Conservation (phyloP, 2,329 filamentous ascomycete genomes). For the Colletotrichum ledebouriae region DNA sequence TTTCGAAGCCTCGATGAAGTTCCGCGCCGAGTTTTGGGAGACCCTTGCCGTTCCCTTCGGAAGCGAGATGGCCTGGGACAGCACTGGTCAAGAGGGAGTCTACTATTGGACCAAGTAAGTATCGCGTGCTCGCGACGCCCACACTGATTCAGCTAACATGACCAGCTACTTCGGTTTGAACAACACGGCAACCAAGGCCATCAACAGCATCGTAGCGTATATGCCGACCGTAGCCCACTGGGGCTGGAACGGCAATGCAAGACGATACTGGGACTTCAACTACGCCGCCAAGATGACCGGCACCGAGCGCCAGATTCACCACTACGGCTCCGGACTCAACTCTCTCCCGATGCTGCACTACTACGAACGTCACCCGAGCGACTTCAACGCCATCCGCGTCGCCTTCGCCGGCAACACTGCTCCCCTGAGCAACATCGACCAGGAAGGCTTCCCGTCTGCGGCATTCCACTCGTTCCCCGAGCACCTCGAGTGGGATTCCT, state of each 20-base stretch:
- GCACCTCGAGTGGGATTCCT: slow-evolving; percentile 67
- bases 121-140: too few relatives aligned
- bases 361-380: slow-evolving; percentile 60
- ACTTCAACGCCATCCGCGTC: slow-evolving; percentile 65
- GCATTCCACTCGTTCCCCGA: slow-evolving; percentile 71
- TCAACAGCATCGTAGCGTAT: slow-evolving; percentile 68
- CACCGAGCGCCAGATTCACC: slow-evolving; percentile 68
- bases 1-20: slow-evolving; percentile 60
- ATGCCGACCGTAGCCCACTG: slow-evolving; percentile 71
- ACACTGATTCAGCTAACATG: background rate
- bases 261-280: slow-evolving; percentile 69
- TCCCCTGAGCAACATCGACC: slow-evolving; percentile 67
- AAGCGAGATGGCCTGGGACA: slow-evolving; percentile 74
- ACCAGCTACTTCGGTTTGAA: slow-evolving; percentile 62
- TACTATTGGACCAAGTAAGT: slow-evolving; percentile 68
- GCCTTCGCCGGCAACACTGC: slow-evolving; percentile 68
- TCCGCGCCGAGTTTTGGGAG: slow-evolving; percentile 64
- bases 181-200: slow-evolving; percentile 60
- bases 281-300: slow-evolving; percentile 55
- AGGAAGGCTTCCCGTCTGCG: slow-evolving; percentile 66
- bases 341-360: slow-evolving; percentile 65
- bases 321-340: slow-evolving; percentile 72
- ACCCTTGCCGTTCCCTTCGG: slow-evolving; percentile 66
- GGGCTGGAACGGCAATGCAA: slow-evolving; percentile 73
- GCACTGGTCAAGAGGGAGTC: slow-evolving; percentile 71